phyloP scores from a whole-genome alignment of 495 filamentous ascomycete genomes.

The Hypoxylon lienhwacheense region DNA sequence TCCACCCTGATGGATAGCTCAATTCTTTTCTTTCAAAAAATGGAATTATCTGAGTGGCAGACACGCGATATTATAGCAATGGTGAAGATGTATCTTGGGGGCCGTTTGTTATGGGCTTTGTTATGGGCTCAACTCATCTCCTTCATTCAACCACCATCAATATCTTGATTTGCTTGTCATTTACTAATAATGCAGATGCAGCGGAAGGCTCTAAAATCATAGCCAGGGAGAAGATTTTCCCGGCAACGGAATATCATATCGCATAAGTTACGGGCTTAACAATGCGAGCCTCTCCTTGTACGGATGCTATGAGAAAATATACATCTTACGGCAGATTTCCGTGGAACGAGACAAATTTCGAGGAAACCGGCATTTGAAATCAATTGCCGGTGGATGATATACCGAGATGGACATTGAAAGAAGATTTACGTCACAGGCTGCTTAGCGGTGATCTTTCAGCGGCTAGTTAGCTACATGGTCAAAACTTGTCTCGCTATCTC shows the following conservation, averaged over 20 bases:
- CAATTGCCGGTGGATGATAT: conserved; percentile 9
- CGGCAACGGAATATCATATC: background rate
- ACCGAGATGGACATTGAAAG: background rate
- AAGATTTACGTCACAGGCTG: conserved; percentile 6
- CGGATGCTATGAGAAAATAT: conserved; percentile 1
- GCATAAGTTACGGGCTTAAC: background rate
- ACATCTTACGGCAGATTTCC: background rate
- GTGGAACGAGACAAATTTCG: background rate
- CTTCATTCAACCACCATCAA: conserved; percentile 1
- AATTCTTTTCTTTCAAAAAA: conserved; percentile 8
- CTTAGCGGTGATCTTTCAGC: background rate
- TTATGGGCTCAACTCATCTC: background rate
- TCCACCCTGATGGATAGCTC: conserved; percentile 6
- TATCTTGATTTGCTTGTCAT: background rate
- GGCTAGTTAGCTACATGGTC: background rate
- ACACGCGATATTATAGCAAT: background rate
- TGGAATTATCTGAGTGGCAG: conserved; percentile 3
- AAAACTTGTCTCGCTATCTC: conserved; percentile 16
- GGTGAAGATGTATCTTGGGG: background rate
- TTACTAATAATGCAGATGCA: conserved; percentile 13
- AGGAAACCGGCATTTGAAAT: conserved; percentile 3
- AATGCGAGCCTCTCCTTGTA: conserved; percentile 9
- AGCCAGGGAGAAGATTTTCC: background rate
- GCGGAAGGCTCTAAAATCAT: background rate
- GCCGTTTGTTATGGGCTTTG: background rate